Percentiles rank a stretch among this genome's conserved stretches.
phyloP scores from a whole-genome alignment of 176 grass and related monocot genomes.

The Stipa capillata region DNA sequence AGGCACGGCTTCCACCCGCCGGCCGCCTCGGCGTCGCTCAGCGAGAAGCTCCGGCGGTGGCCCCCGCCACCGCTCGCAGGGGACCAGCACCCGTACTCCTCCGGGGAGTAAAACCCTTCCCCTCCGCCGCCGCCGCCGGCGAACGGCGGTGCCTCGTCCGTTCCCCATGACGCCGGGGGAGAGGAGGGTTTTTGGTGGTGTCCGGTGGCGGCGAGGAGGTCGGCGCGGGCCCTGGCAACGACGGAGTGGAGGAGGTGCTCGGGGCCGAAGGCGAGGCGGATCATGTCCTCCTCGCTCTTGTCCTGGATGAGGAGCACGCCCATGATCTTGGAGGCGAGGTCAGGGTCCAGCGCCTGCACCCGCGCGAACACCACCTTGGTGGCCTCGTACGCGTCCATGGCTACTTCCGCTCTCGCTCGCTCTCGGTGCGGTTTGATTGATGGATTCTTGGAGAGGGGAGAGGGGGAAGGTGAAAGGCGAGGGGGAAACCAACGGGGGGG shows the following conservation, averaged over 20 bases:
- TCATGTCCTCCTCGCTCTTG: constrained; percentile 64
- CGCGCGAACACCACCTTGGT: constrained; percentile 65
- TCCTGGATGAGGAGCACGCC: constrained; percentile 65
- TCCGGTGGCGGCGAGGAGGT: constrained; percentile 29
- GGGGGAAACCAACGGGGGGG: not conserved
- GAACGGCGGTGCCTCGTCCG: not conserved
- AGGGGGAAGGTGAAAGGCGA: not conserved
- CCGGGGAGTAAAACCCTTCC: not conserved
- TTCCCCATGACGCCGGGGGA: not conserved
- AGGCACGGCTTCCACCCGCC: constrained; percentile 37
- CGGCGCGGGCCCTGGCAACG: constrained; percentile 41
- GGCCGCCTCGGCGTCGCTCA: constrained; percentile 13
- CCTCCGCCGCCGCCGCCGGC: not conserved
- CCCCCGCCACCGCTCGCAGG: no score
- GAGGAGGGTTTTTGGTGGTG: constrained; percentile 15
- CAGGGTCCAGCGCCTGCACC: constrained; percentile 54
- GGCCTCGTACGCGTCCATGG: constrained; percentile 72
- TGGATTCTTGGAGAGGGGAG: no score
- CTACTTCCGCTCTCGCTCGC: not conserved
- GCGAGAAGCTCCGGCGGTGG: no score
- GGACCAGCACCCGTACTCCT: constrained; percentile 35
- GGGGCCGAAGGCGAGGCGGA: constrained; percentile 71
- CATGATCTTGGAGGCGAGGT: constrained; percentile 71
- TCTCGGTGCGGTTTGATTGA: constrained; percentile 3
- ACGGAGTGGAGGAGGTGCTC: constrained; percentile 57